Conservation (phyloP, 2,329 filamentous ascomycete genomes). For the Albifimbria verrucaria region DNA sequence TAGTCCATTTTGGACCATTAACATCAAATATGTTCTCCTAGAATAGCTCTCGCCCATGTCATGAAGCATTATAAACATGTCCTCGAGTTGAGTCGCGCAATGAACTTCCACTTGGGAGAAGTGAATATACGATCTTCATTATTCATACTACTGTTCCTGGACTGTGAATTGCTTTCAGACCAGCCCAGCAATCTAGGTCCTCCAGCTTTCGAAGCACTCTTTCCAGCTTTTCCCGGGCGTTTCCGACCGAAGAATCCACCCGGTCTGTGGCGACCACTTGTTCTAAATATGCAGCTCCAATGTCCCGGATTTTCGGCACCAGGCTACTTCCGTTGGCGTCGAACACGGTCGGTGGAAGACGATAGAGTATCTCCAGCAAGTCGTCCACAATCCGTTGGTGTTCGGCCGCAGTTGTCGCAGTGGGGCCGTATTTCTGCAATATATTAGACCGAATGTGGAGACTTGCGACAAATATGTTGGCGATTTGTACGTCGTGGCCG, state of each 20-base stretch:
- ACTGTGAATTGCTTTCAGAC: constrained; percentile 8
- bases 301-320: constrained; percentile 34
- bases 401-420: constrained; percentile 11
- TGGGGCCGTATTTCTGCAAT: constrained; percentile 25
- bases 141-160: neutral
- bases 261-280: constrained; percentile 14
- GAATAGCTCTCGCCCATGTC: no score
- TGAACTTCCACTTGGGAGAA: no score
- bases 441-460: constrained; percentile 33
- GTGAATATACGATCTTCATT: no score
- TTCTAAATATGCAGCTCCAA: constrained; percentile 30
- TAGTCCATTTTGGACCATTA: no score
- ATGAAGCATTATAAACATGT: no score
- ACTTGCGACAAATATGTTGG: constrained; percentile 33
- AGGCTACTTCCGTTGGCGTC: constrained; percentile 29
- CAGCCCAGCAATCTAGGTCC: constrained; percentile 28
- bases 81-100: no score
- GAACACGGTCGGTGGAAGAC: constrained; percentile 27
- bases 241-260: constrained; percentile 3
- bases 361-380: constrained; percentile 30
- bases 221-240: constrained; percentile 21
- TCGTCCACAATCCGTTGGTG: constrained; percentile 31
- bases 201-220: constrained; percentile 24
- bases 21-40: no score
- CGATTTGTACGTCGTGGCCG: constrained; percentile 33